Evolutionary conservation across 352 stramenopile genomes (phyloP).

Genomic region (Pythium vanterpoolii): DNA sequence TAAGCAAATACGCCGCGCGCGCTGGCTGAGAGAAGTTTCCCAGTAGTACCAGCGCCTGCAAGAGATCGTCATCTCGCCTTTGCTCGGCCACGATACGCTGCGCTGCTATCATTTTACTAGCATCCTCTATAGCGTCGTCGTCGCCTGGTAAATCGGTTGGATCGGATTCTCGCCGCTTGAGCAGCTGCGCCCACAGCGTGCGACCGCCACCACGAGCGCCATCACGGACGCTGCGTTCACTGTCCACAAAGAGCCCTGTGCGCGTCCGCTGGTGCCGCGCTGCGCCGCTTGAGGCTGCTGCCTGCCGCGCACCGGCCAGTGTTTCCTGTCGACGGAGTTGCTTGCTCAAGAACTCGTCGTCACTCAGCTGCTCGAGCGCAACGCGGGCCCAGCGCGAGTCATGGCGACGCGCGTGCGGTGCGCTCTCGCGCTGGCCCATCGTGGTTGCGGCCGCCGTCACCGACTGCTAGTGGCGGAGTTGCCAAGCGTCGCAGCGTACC

Average conservation of each 20-base stretch:
- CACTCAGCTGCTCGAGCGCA: constrained; percentile 48
- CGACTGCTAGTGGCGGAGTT: not conserved
- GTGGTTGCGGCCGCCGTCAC: not conserved
- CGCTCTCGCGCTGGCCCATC: constrained; percentile 22
- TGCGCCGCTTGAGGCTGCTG: not conserved
- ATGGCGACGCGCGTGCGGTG: constrained; percentile 24
- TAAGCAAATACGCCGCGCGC: constrained; percentile 38
- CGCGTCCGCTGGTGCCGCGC: not conserved
- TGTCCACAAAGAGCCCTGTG: constrained; percentile 33
- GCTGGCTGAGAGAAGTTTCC: constrained; percentile 42
- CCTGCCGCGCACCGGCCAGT: constrained; percentile 31
- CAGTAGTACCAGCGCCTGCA: constrained; percentile 51
- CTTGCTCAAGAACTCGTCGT: constrained; percentile 69
- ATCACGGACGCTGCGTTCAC: not conserved
- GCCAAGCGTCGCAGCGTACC: constrained; percentile 1
- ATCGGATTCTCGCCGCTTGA: constrained; percentile 1
- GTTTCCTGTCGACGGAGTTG: constrained; percentile 61
- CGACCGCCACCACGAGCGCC: constrained; percentile 5
- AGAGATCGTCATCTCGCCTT: constrained; percentile 33
- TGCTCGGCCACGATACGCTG: not conserved
- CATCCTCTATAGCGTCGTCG: constrained; percentile 17
- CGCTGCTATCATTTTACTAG: not conserved
- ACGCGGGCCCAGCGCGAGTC: constrained; percentile 72
- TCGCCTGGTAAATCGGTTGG: constrained; percentile 2
- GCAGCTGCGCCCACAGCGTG: constrained; percentile 21